phyloP scores from a whole-genome alignment of 805 yeast species.

The Candida montana region DNA sequence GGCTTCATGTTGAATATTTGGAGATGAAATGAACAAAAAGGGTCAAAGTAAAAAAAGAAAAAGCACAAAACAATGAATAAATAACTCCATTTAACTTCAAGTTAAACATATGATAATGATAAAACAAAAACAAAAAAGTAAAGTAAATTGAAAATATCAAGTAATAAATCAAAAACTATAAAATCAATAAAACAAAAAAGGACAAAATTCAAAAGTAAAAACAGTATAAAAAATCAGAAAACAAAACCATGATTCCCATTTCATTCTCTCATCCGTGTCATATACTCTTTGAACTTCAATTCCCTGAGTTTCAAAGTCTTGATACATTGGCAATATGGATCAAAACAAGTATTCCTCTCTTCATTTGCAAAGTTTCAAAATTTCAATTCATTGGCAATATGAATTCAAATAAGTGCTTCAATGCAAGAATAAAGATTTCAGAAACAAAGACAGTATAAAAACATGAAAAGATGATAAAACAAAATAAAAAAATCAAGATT shows the following conservation, averaged over 20 bases:
- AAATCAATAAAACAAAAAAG: not conserved
- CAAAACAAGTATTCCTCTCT: constrained; percentile 7
- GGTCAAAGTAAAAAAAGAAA: not conserved
- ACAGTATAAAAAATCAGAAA: not conserved
- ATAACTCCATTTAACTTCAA: not conserved
- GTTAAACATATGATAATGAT: constrained; percentile 1
- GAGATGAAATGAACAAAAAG: too few species aligned
- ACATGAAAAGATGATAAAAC: not conserved
- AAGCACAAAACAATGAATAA: not conserved
- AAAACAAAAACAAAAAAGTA: too few species aligned
- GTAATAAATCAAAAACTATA: too few species aligned
- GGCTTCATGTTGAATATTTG: too few species aligned
- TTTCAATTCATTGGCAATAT: constrained; percentile 6
- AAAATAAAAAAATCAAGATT: not conserved
- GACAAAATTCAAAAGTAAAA: not conserved
- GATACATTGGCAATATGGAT: constrained; percentile 17
- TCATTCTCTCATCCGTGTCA: too few species aligned
- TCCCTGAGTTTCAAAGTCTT: constrained; percentile 4
- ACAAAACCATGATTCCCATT: not conserved
- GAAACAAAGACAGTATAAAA: too few species aligned
- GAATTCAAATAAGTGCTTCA: constrained; percentile 10
- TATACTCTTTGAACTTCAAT: too few species aligned
- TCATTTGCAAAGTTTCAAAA: constrained; percentile 1
- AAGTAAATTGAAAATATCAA: too few species aligned
- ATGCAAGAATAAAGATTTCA: too few species aligned